Conservation (phyloP, 306 rosid species). For the Abrus pulchellus region DNA sequence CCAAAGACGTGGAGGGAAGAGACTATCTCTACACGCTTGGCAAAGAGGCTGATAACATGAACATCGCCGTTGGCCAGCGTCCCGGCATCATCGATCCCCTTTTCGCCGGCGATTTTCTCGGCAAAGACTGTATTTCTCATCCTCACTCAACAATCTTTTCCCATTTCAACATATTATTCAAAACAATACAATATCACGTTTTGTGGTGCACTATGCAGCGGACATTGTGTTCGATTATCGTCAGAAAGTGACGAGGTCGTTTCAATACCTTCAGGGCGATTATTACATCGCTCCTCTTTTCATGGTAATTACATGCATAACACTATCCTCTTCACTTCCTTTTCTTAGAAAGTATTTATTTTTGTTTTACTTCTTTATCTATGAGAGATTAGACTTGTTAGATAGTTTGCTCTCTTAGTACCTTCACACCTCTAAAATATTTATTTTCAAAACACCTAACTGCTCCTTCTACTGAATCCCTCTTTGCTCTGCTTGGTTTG, state of each 20-base stretch:
- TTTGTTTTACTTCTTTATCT: too few species aligned
- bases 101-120: slow-evolving; percentile 88
- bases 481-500: too few species aligned
- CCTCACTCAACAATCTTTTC: too few species aligned
- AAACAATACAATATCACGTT: too few species aligned
- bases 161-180: too few species aligned
- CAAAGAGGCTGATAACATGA: slow-evolving; percentile 91
- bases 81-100: slow-evolving; percentile 86
- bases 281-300: slow-evolving; percentile 93
- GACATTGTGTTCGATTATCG: slow-evolving; percentile 98
- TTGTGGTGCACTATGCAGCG: slow-evolving; percentile 51
- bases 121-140: slow-evolving; percentile 68
- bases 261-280: slow-evolving; percentile 87
- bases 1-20: slow-evolving; percentile 75
- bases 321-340: neutral
- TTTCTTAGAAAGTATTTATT: too few species aligned
- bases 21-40: slow-evolving; percentile 92
- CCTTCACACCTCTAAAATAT: too few species aligned
- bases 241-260: slow-evolving; percentile 88
- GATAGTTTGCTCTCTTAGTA: neutral
- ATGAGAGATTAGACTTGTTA: too few species aligned
- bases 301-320: slow-evolving; percentile 61
- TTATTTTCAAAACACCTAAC: too few species aligned
- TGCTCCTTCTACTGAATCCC: too few species aligned
- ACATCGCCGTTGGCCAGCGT: slow-evolving; percentile 94